Evolutionary conservation across 192 early-diverging fungal genomes (phyloP), one percentile per base, ranked within the genome.

Genomic region (Rhizophagus sp.): DNA sequence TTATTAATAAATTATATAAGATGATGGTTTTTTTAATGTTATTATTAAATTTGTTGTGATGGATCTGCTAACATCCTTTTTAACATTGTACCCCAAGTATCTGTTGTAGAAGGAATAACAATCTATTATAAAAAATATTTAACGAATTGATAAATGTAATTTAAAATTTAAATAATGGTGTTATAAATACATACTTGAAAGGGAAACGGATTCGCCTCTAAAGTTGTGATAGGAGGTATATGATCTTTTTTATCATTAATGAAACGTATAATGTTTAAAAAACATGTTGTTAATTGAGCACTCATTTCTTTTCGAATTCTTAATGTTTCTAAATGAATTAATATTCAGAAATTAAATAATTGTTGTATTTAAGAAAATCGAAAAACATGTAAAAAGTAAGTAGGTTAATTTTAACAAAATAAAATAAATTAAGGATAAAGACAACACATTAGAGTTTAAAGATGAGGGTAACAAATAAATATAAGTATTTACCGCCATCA

Each of bases 171-270:
- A 22, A n/a, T 39, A 36, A 79, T 62, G 50, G 34, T 64, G 27
- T 19, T 7, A n/a, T 41, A 13, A 2, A 19, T 34, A 8, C 33
- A 10, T 83, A 90, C 88, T 84, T 90, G 88, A 80, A 87, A 91
- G 12, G 90, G 90, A 82, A 91, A 91, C 50, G 90, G 90, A 34
- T 89, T 89, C 3, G 84, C 85, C 44, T 90, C 88, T 33, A 83
- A 87, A 12, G 84, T 88, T 24, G 90, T 91, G 66, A 91, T 91
- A 6, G 90, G 86, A 30, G 90, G 90, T 72, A 91, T 91, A 73
- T 91, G 90, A 63, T 91, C 90, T 71, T 91, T 91, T 70, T 88
- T 84, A 47, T 91, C 90, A 78, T 90, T 90, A 12, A 88, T 88
- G 34, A 87, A 86, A n/a, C 83, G 81, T 39, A 91, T 81, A 65